phyloP scores from a whole-genome alignment of 352 stramenopile species.

The Phytophthora multivora region DNA sequence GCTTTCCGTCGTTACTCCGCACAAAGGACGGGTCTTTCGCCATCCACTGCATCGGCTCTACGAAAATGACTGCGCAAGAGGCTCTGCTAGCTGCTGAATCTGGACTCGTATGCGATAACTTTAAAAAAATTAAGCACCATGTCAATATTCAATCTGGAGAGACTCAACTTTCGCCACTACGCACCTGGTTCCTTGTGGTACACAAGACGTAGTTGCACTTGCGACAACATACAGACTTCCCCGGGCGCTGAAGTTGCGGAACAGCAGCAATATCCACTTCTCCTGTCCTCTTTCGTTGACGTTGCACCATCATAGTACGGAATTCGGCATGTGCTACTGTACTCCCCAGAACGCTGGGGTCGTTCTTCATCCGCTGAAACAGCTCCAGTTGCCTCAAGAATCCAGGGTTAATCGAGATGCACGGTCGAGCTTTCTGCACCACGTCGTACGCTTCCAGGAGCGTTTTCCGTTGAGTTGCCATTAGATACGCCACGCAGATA shows the following conservation, averaged over 20 bases:
- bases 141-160: too few relatives aligned
- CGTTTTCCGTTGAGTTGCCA: slow-evolving; percentile 46
- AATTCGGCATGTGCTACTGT: slow-evolving; percentile 71
- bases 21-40: slow-evolving; percentile 26
- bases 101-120: slow-evolving; percentile 27
- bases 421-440: slow-evolving; percentile 65
- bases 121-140: not conserved
- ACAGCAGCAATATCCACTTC: slow-evolving; percentile 30
- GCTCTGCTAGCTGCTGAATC: slow-evolving; percentile 4
- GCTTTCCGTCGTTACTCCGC: slow-evolving; percentile 55
- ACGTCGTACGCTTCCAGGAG: slow-evolving; percentile 58
- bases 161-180: not conserved
- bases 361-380: slow-evolving; percentile 63
- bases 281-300: slow-evolving; percentile 40
- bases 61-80: slow-evolving; percentile 38
- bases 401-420: slow-evolving; percentile 79
- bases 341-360: slow-evolving; percentile 42
- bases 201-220: slow-evolving; percentile 70
- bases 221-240: slow-evolving; percentile 42
- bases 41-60: slow-evolving; percentile 84
- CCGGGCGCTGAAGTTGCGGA: slow-evolving; percentile 24
- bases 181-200: slow-evolving; percentile 56
- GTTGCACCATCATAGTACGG: slow-evolving; percentile 47
- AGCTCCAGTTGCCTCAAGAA: slow-evolving; percentile 77
- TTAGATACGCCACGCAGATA: slow-evolving; percentile 79